phyloP scores from a whole-genome alignment of 148 eudicot genomes.

The Camellia lanceoleosa region DNA sequence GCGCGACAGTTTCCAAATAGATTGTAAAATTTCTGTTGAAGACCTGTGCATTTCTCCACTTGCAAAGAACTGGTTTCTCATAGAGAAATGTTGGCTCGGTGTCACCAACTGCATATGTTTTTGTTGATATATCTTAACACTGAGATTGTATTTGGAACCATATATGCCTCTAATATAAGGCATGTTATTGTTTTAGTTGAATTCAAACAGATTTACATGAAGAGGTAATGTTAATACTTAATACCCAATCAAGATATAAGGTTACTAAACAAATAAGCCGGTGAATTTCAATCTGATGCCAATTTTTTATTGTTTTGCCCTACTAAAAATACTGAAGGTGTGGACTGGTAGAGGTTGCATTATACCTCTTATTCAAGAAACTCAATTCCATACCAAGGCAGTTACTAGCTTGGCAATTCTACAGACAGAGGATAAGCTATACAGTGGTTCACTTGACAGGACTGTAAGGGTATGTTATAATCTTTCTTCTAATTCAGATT shows the following conservation, averaged over 20 bases:
- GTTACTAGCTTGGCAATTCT: slow-evolving; percentile 39
- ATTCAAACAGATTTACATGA: neutral
- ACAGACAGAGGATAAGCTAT: slow-evolving; percentile 32
- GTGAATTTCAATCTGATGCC: slow-evolving; percentile 9
- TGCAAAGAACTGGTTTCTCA: too few relatives aligned
- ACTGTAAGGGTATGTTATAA: slow-evolving; percentile 38
- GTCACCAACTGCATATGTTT: too few relatives aligned
- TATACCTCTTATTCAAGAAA: slow-evolving; percentile 40
- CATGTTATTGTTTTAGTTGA: neutral
- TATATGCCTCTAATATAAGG: neutral
- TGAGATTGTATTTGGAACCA: neutral
- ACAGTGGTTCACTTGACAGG: slow-evolving; percentile 52
- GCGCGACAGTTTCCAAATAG: neutral
- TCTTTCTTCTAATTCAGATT: neutral
- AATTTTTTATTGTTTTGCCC: neutral
- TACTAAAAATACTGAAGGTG: slow-evolving; percentile 15
- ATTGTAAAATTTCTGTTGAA: too few relatives aligned
- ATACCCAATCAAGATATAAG: neutral
- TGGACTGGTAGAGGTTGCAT: slow-evolving; percentile 32
- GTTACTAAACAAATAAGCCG: neutral
- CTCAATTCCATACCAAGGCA: slow-evolving; percentile 39
- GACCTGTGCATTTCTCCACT: neutral
- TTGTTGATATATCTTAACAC: neutral
- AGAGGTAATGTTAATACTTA: too few relatives aligned
- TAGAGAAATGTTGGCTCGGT: too few relatives aligned